Evolutionary conservation across 257 asterid genomes (phyloP), one percentile per base, ranked within the genome.

Genomic region (Echites panduratus): DNA sequence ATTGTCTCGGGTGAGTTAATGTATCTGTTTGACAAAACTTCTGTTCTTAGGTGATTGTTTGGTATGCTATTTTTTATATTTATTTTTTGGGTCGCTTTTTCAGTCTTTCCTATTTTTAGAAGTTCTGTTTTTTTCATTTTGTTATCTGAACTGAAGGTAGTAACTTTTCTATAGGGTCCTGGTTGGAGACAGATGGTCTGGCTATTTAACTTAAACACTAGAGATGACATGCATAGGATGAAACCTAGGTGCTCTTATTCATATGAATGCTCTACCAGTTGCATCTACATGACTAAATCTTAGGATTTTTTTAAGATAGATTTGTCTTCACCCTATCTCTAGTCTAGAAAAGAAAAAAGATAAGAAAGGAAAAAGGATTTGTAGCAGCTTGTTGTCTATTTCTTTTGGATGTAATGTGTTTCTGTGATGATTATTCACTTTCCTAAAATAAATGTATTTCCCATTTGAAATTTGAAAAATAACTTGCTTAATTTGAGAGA

Each of bases 1-100:
- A 93, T 83, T 83, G 85, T 79, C 83, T 93, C 81, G 87, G 98
- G 97, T 90, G 82, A 68, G 79, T 45, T 26, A 62, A 61, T 59
- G 48, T 14, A 69, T 10, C 74, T 54, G 68, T 62, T 61, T 61
- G 17, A 29, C 24, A 35, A 0, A 16, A 29, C 32, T 62, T 62
- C 24, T 13, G 3, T 6, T 11, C 40, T 4, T 14, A 50, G 66
- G 41, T 59, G 43, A 32, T 59, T 59, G 29, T 50, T 50, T 17
- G n/a, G 58, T 4, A 52, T 19, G 58, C 58, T 52, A 52, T n/a
- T n/a, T n/a, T n/a, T 52, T 52, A 43, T 1, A 3, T 43, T 43
- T 43, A 4, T 8, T 6, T 43, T 43, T 1, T 43, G 0, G 5
- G 8, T 43, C 47, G 6, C 43, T n/a, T 40, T 40, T 40, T 40